Evolutionary conservation across 1,139 yeast genomes (phyloP).

Genomic region (Candida labiduridarum): DNA sequence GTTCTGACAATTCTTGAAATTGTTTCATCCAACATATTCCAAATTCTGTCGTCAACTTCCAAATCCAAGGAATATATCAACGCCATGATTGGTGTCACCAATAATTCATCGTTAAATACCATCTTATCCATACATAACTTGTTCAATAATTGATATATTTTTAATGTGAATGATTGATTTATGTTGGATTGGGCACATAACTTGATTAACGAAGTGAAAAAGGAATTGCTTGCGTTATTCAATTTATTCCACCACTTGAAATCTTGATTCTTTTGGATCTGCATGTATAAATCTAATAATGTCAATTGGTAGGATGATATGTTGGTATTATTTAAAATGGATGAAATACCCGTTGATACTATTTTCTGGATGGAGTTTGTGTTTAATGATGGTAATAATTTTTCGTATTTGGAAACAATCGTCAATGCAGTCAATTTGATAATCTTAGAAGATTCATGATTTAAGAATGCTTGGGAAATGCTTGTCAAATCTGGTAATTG

Average conservation of each 20-base stretch:
- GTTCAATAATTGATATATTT: constrained; percentile 26
- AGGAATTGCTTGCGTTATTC: constrained; percentile 41
- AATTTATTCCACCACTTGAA: constrained; percentile 69
- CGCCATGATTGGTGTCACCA: constrained; percentile 47
- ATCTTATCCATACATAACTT: constrained; percentile 25
- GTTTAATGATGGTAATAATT: constrained; percentile 20
- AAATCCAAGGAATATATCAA: constrained; percentile 41
- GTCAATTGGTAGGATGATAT: constrained; percentile 55
- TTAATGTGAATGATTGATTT: constrained; percentile 22
- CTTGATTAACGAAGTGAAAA: constrained; percentile 62
- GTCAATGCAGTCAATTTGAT: constrained; percentile 29
- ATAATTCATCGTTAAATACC: constrained; percentile 49
- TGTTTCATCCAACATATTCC: constrained; percentile 73
- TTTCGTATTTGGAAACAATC: constrained; percentile 26
- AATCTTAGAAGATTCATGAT: constrained; percentile 19
- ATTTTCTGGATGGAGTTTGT: constrained; percentile 12
- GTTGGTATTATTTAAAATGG: constrained; percentile 18
- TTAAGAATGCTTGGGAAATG: constrained; percentile 22
- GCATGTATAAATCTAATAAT: constrained; percentile 49
- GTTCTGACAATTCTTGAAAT: constrained; percentile 67
- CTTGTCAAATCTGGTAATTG: constrained; percentile 32
- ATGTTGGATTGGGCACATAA: constrained; percentile 35
- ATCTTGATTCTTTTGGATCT: constrained; percentile 43
- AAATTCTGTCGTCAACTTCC: constrained; percentile 22
- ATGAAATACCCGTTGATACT: constrained; percentile 23